Base-by-base conservation (phyloP, 2,329 filamentous ascomycete species). In the Aspergillus unguis region DNA sequence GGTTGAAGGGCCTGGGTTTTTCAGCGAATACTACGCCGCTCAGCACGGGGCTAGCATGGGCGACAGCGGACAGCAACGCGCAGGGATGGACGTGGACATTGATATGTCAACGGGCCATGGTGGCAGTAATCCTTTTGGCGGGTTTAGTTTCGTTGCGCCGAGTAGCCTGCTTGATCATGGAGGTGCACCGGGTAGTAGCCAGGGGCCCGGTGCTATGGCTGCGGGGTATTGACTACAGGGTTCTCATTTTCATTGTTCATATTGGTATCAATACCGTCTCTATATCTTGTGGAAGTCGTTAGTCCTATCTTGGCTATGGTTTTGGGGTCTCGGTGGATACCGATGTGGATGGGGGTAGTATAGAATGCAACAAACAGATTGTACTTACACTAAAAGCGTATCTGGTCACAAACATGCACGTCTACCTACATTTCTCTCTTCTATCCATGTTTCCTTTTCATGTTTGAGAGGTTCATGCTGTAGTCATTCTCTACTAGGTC, bases 71-170 rank as follows among this genome's bases (percentile, higher is more conserved):
- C 43, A 31, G 38, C 47, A 10, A 29, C 40, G 31, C 41, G 17
- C 17, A 17, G 17, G 17, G 17, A 17, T 17, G 7, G 41, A 29
- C 4, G 32, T 44, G 41, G 29, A 8, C 29, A 44, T 44, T 11
- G 41, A 29, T n/a, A 49, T 62, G 49, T 61, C 64, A 6, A 51
- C 54, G 3, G 58, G 58, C 5, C 32, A 55, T 33, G 42, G 57
- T 7, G 58, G 63, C 5, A 64, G 62, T 28, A 69, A 78, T 57
- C 73, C 72, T 0, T 78, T 78, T 59, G 74, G 74, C 33, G 75
- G 75, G 3, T 78, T 78, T 50, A 77, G 75, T 56, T 78, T 75
- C 44, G 75, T 78, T 48, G 75, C 75, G 33, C 73, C 75, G 28
- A 75, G 70, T 58, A 77, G 75, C 50, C 62, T 78, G 45, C 65